These are phyloP conservation scores for Colletotrichum sp. DNA, from an alignment of 2,329 filamentous ascomycete species.

Conservation along the genomic window DNA sequence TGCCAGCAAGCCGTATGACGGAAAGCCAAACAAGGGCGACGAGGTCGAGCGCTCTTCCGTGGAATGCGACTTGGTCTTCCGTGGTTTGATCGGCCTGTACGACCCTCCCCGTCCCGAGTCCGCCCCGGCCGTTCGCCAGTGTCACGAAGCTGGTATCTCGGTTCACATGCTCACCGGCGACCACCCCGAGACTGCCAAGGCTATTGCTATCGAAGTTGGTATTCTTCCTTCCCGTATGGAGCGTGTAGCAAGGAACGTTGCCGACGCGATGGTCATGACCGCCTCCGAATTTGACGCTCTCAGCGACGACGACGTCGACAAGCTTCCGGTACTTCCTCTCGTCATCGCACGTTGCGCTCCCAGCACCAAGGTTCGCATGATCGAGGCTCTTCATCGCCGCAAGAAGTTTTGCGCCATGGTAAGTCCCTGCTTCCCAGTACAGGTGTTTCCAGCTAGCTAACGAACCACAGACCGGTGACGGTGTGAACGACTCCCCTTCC, in stretches of 20 bases:
- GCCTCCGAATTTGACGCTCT: constrained; percentile 65
- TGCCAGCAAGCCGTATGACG: constrained; percentile 50
- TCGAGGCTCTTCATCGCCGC: constrained; percentile 69
- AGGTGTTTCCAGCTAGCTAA: background rate
- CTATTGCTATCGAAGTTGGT: constrained; percentile 63
- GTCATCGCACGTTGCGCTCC: constrained; percentile 70
- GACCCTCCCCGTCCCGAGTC: constrained; percentile 70
- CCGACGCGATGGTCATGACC: constrained; percentile 63
- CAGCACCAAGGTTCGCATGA: constrained; percentile 68
- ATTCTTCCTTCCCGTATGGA: constrained; percentile 55
- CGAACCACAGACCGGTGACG: constrained; percentile 61
- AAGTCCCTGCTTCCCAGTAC: background rate
- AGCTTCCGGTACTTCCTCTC: constrained; percentile 62
- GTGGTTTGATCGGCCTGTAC: constrained; percentile 32
- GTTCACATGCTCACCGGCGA: constrained; percentile 69
- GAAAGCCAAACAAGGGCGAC: background rate
- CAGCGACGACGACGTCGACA: constrained; percentile 63
- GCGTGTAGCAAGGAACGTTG: constrained; percentile 50
- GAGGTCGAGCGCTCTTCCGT: background rate
- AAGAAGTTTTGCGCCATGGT: constrained; percentile 62
- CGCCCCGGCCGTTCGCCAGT: constrained; percentile 55
- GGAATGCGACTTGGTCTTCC: constrained; percentile 15
- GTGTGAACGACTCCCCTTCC: constrained; percentile 69
- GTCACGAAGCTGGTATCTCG: constrained; percentile 59
- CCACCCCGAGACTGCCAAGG: constrained; percentile 61